Evolutionary conservation across 176 grass and related monocot genomes (phyloP), one percentile per base, ranked within the genome.

Genomic region (Zizania latifolia): DNA sequence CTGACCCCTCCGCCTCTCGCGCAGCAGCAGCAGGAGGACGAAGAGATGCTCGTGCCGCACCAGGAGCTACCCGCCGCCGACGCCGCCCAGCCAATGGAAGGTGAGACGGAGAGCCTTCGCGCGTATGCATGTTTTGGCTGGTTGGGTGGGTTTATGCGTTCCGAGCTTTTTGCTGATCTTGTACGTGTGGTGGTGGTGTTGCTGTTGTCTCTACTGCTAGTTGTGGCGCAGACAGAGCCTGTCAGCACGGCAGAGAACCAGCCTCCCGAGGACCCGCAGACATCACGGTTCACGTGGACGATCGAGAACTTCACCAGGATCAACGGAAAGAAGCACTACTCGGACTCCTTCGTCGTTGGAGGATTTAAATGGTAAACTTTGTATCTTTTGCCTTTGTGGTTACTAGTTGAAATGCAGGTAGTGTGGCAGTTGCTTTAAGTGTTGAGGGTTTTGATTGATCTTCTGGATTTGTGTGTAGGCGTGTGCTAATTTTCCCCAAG

Each of bases 291-390:
- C 76, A 97, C 87, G 44, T 97, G 94, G 94, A 93, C 94, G 13
- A 97, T 97, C 27, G 86, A 93, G 44, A 97, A 89, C 81, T 97
- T 93, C 84, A 87, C 75, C 11, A 86, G 94, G 68, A 14, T 97
- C 76, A 97, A 78, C 75, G 74, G 65, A 10, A 97, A 97, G 86
- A 97, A 97, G 78, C 94, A 91, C 71, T 97, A 97, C 80, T 94
- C 94, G 0, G 94, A 97, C 1, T 37, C 32, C n/a, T 97, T 97
- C 77, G 55, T 86, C 14, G 94, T 93, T 5, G 94, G 91, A 12
- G 84, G 84, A 26, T 97, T 81, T 67, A 92, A 94, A 78, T 97
- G 94, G 94, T 97, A 80, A 76, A 55, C 58, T 15, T 48, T 24
- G 38, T 10, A 60, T 80, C 33, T 33, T 40, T 9, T 14, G 32